Base-by-base conservation (phyloP, 257 asterid species). In the Fraxinus americana region DNA sequence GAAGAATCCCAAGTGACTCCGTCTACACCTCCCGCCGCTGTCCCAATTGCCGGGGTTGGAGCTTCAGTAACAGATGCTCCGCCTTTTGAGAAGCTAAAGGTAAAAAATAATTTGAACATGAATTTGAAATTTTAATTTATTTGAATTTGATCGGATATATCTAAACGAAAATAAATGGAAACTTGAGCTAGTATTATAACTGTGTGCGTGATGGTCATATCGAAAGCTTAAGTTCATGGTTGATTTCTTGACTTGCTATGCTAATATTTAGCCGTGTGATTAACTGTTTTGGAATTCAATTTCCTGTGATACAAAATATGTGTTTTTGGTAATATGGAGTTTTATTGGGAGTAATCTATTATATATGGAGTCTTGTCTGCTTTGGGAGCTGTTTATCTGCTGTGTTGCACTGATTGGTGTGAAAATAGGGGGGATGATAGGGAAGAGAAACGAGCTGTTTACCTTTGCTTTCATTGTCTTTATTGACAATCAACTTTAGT, bases 1-100 rank as follows among this genome's bases (percentile, higher is more conserved):
- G 71, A 74, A 19, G 82, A 78, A 84, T 76, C 77, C 0, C 86
- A 83, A 63, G 90, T 73, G 90, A 86, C 84, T 11, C 79, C 75
- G 50, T 85, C 78, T 27, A 63, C 27, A 38, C 48, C 80, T 73
- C 38, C 82, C 68, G 65, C 85, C 67, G 72, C 86, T 74, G 77
- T 72, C 29, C 84, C 77, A 38, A 72, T 80, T 71, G 57, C 43
- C 73, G 61, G 82, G 7, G 43, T 38, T 5, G 66, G 19, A 57
- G 77, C 48, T 13, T 12, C 45, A 4, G 73, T 69, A 45, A 50
- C 76, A 29, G 80, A 74, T 52, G 80, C 12, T 11, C 57, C 39
- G 11, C 80, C 6, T 21, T 29, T 75, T 5, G 78, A 75, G 25
- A 86, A 83, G 80, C 85, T 86, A 41, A 84, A 83, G 79, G 90